These are phyloP conservation scores for Eucalyptus tenuipes DNA, from an alignment of 345 rosid genomes.

Conservation along the genomic window DNA sequence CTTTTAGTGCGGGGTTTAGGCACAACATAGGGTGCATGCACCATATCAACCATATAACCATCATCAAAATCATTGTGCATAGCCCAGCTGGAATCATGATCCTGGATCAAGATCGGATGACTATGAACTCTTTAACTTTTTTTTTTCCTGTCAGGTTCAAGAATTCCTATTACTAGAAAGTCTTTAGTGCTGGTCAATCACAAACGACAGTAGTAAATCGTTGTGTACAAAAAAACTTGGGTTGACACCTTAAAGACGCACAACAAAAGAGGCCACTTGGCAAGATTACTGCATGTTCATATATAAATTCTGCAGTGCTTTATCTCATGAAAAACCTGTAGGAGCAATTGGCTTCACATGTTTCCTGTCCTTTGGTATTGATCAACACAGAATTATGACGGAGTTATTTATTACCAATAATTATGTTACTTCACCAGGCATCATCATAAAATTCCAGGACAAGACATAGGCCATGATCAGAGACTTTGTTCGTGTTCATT, in stretches of 20 bases:
- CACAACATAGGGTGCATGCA: background rate
- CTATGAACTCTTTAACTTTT: background rate
- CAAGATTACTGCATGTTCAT: background rate
- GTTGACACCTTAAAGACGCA: background rate
- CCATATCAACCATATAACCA: background rate
- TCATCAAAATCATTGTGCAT: background rate
- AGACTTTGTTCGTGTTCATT: background rate
- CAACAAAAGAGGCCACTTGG: background rate
- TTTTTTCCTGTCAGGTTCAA: background rate
- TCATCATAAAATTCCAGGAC: background rate
- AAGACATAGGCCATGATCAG: background rate
- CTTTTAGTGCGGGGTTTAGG: background rate
- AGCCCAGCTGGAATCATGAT: background rate
- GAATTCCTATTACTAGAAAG: background rate
- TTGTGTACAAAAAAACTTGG: background rate
- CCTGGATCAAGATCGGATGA: background rate
- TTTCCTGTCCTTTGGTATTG: background rate
- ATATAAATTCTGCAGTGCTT: background rate
- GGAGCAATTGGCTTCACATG: background rate
- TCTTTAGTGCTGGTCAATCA: background rate
- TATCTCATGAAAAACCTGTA: background rate
- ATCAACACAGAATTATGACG: background rate
- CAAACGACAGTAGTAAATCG: background rate
- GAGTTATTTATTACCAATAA: background rate
- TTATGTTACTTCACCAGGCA: background rate